Percentiles rank a stretch among this genome's conserved stretches.
These are phyloP conservation scores for Musa balbisiana DNA, from an alignment of 202 grass and related monocot species.

Conservation along the genomic window DNA sequence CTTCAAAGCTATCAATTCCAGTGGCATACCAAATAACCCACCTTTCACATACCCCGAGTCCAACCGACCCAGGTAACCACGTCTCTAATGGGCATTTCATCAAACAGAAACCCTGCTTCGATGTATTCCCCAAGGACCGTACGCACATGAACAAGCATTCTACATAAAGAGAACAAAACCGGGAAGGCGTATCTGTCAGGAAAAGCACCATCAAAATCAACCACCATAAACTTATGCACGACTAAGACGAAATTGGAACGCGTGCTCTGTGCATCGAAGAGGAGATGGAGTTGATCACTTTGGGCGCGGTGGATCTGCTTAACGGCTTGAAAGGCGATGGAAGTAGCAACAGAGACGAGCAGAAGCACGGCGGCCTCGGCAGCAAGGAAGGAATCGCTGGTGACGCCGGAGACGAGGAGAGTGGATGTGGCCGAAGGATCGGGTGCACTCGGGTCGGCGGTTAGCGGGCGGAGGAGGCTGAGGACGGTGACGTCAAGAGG, in stretches of 20 bases:
- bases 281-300: background rate
- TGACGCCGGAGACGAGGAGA: constrained; percentile 25
- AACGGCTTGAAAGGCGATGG: constrained; percentile 7
- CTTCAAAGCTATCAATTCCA: constrained; percentile 24
- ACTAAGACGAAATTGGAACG: constrained; percentile 10
- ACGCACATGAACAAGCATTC: constrained; percentile 33
- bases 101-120: constrained; percentile 34
- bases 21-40: constrained; percentile 14
- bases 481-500: background rate
- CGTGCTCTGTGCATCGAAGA: constrained; percentile 23
- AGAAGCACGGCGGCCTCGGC: constrained; percentile 26
- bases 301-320: constrained; percentile 14
- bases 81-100: constrained; percentile 32
- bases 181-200: constrained; percentile 26
- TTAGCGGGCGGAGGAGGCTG: background rate
- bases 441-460: background rate
- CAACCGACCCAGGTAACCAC: constrained; percentile 36
- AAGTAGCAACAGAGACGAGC: background rate
- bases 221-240: constrained; percentile 3
- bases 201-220: background rate
- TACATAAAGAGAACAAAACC: constrained; percentile 6
- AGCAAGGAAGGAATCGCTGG: constrained; percentile 12
- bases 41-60: constrained; percentile 16
- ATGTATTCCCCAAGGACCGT: background rate
- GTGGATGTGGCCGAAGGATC: background rate